These are phyloP conservation scores for Chlamydomonas reinhardtii DNA, from an alignment of 163 green algal species.

Conservation along the genomic window DNA sequence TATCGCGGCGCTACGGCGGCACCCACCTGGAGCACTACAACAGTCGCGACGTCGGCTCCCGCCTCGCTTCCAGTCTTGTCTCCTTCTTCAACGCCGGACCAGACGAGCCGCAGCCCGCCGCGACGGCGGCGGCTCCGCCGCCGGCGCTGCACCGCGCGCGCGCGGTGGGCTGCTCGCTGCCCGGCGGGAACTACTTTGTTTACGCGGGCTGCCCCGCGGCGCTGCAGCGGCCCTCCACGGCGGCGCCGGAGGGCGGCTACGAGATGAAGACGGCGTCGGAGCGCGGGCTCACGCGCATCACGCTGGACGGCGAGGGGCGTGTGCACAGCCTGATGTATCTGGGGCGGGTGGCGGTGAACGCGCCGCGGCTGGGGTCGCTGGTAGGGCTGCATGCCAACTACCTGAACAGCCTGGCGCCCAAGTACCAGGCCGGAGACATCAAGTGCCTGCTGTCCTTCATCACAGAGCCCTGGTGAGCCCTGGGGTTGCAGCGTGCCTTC, in stretches of 20 bases:
- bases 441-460: slow-evolving; percentile 58
- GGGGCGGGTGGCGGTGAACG: slow-evolving; percentile 28
- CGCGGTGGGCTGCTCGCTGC: slow-evolving; percentile 56
- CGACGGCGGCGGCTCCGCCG: not conserved
- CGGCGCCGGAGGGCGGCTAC: slow-evolving; percentile 39
- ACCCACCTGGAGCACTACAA: slow-evolving; percentile 70
- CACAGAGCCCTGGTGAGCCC: slow-evolving; percentile 54
- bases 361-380: slow-evolving; percentile 52
- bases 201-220: slow-evolving; percentile 50
- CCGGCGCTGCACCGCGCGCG: slow-evolving; percentile 22
- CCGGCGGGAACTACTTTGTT: slow-evolving; percentile 58
- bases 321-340: slow-evolving; percentile 58
- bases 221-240: slow-evolving; percentile 33
- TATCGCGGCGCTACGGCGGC: slow-evolving; percentile 58
- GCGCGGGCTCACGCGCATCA: slow-evolving; percentile 45
- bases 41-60: slow-evolving; percentile 62
- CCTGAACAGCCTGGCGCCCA: slow-evolving; percentile 60
- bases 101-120: no score
- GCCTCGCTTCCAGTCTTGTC: slow-evolving; percentile 58
- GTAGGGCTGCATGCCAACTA: slow-evolving; percentile 65
- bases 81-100: slow-evolving; percentile 17
- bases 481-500: no score
- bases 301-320: slow-evolving; percentile 22
- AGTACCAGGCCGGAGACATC: slow-evolving; percentile 48
- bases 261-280: slow-evolving; percentile 46